Conservation (phyloP, 306 rosid species). For the Prunus armeniaca region DNA sequence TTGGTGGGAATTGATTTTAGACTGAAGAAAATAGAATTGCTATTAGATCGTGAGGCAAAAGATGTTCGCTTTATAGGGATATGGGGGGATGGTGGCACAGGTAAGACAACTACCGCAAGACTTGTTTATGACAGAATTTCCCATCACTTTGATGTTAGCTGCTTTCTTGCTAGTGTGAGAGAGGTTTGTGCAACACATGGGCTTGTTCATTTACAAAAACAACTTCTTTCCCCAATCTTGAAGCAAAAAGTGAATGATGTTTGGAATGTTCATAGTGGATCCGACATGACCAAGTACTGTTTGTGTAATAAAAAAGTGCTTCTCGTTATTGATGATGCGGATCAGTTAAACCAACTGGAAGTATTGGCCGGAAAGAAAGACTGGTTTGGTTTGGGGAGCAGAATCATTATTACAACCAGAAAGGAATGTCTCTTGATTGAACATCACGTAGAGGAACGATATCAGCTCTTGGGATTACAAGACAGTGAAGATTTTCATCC, state of each 20-base stretch:
- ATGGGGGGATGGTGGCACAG: background rate
- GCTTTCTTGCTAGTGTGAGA: slow-evolving; percentile 6
- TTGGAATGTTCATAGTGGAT: slow-evolving; percentile 1
- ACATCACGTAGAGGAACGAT: background rate
- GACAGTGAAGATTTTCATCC: too few species aligned
- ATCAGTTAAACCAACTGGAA: background rate
- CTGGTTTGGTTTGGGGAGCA: background rate
- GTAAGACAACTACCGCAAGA: slow-evolving; percentile 12
- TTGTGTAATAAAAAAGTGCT: background rate
- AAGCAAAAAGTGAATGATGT: background rate
- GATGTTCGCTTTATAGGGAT: background rate
- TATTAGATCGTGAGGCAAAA: background rate
- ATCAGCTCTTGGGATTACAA: background rate
- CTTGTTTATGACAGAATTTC: background rate
- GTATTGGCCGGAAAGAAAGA: background rate
- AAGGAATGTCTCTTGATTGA: background rate
- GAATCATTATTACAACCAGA: background rate
- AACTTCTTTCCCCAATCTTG: background rate
- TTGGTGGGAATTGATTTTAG: background rate
- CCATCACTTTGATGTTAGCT: background rate
- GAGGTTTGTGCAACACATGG: background rate
- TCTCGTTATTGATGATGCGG: background rate
- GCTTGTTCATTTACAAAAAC: background rate
- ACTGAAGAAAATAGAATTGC: background rate
- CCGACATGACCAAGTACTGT: background rate